Percentiles rank a stretch among this genome's conserved stretches.
These are phyloP conservation scores for Picea sitchensis DNA, from an alignment of 75 land plant species.

Conservation along the genomic window DNA sequence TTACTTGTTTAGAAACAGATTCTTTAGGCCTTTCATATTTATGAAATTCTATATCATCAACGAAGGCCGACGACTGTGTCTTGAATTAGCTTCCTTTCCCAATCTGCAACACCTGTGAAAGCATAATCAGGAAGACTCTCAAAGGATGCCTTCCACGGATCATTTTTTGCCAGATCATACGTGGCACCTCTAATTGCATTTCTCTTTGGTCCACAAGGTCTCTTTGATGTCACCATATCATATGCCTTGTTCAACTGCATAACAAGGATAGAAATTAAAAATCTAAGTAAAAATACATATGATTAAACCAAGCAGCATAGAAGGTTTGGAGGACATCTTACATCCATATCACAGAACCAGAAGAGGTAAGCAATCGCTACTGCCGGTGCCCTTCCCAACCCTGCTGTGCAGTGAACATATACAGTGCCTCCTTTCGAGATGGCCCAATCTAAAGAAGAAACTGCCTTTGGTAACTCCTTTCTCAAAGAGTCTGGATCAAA, in stretches of 20 bases:
- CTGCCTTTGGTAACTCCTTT: conserved; percentile 71
- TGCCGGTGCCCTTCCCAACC: conserved; percentile 87
- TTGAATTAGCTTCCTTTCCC: conserved; percentile 80
- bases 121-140: conserved; percentile 77
- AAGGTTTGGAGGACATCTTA: conserved; percentile 29
- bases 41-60: conserved; percentile 12
- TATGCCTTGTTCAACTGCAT: conserved; percentile 71
- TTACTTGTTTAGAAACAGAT: too few species aligned
- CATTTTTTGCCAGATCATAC: conserved; percentile 78
- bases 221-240: conserved; percentile 57
- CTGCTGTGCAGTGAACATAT: conserved; percentile 93
- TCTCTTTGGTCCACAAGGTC: conserved; percentile 88
- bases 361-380: conserved; percentile 88
- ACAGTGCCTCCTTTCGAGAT: conserved; percentile 68
- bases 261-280: not conserved
- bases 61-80: conserved; percentile 61
- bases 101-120: conserved; percentile 54
- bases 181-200: conserved; percentile 84
- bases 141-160: conserved; percentile 69
- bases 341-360: conserved; percentile 85
- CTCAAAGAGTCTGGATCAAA: conserved; percentile 85
- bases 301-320: conserved; percentile 11
- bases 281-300: not conserved
- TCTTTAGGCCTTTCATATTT: not conserved
- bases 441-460: conserved; percentile 66